Conservation (phyloP, 768 basidiomycete species). For the Leucocoprinus sp. region DNA sequence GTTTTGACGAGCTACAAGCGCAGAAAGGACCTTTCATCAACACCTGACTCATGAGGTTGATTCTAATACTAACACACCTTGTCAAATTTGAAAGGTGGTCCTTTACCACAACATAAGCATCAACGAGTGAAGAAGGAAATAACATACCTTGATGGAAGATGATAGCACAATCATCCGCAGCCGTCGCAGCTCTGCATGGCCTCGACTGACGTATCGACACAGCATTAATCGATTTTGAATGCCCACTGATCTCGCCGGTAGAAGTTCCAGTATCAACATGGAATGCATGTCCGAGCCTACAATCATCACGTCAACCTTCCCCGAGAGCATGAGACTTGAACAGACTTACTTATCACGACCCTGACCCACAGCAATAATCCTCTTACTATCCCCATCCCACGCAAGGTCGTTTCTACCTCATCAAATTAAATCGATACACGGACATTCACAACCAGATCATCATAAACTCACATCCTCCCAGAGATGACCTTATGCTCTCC, state of each 20-base stretch:
- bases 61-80: slow-evolving; percentile 34
- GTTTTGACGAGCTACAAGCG: slow-evolving; percentile 62
- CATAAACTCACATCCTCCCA: slow-evolving; percentile 55
- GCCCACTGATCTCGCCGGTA: slow-evolving; percentile 83
- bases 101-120: slow-evolving; percentile 23
- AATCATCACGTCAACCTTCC: background rate
- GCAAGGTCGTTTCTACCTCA: slow-evolving; percentile 75
- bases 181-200: slow-evolving; percentile 87
- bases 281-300: slow-evolving; percentile 76
- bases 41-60: no score
- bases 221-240: slow-evolving; percentile 85
- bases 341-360: slow-evolving; percentile 72
- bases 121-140: background rate
- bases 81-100: slow-evolving; percentile 84
- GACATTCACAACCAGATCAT: background rate
- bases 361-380: slow-evolving; percentile 92
- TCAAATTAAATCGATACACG: background rate
- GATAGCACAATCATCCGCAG: slow-evolving; percentile 74
- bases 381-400: slow-evolving; percentile 95
- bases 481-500: slow-evolving; percentile 71
- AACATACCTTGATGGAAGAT: slow-evolving; percentile 70
- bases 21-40: background rate
- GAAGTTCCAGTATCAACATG: slow-evolving; percentile 79
- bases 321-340: background rate
- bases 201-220: slow-evolving; percentile 83